phyloP scores from a whole-genome alignment of 345 rosid genomes.

The Theobroma cacao region DNA sequence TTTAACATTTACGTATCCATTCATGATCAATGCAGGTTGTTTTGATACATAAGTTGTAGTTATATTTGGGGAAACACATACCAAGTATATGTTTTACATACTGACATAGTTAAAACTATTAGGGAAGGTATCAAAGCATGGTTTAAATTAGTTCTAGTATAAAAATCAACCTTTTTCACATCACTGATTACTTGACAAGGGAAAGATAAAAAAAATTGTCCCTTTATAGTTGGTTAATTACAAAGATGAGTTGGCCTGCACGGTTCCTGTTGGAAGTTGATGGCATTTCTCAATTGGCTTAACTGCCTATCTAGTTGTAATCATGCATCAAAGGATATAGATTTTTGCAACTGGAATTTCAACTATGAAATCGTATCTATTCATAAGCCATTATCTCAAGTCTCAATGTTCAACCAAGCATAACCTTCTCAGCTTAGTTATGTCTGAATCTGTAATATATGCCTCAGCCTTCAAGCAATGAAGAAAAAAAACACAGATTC shows the following conservation, averaged over 20 bases:
- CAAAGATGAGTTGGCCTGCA: not conserved
- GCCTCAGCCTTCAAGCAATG: not conserved
- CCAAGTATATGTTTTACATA: no score
- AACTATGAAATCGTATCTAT: not conserved
- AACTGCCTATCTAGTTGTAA: not conserved
- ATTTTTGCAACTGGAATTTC: not conserved
- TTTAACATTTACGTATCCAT: no score
- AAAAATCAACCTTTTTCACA: no score
- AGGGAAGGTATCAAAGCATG: no score
- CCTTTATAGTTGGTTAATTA: no score
- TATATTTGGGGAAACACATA: no score
- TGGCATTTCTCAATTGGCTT: not conserved
- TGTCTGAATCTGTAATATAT: not conserved
- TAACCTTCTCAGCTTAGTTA: not conserved
- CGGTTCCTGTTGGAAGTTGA: not conserved
- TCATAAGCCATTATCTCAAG: not conserved
- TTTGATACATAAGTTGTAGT: no score
- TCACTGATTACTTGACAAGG: no score
- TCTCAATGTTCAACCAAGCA: not conserved
- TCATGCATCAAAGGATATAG: not conserved
- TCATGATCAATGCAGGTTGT: no score
- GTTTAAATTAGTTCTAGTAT: no score
- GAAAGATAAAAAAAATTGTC: no score
- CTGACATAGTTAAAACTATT: no score
- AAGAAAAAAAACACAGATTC: not conserved